phyloP scores from a whole-genome alignment of 306 rosid species.

The Arachis hypogaea region DNA sequence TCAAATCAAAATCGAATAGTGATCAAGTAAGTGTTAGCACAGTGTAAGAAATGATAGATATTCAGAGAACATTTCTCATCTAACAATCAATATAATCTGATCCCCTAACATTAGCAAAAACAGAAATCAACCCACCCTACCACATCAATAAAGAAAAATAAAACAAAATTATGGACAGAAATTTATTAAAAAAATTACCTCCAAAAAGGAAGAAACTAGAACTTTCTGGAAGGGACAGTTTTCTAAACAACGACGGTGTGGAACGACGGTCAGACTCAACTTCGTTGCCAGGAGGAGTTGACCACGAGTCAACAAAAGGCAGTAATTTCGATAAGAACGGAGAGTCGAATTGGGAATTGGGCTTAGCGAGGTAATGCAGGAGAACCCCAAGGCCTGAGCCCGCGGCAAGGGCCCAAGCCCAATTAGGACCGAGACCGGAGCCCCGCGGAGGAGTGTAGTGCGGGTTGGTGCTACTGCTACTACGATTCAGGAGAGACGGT shows the following conservation, averaged over 20 bases:
- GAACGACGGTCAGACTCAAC: conserved; percentile 7
- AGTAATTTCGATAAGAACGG: conserved; percentile 6
- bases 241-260: conserved; percentile 21
- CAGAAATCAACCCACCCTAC: neutral
- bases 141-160: neutral
- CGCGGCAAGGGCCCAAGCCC: conserved; percentile 46
- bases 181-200: conserved; percentile 43
- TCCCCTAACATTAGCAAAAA: neutral
- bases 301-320: conserved; percentile 22
- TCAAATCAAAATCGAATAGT: neutral
- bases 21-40: too few species aligned
- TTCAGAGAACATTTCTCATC: too few species aligned
- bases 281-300: neutral
- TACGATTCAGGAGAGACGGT: conserved; percentile 16
- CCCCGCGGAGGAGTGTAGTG: conserved; percentile 11
- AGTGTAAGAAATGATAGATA: too few species aligned
- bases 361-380: conserved; percentile 49
- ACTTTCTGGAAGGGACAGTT: conserved; percentile 60
- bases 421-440: conserved; percentile 29
- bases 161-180: neutral
- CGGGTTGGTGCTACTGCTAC: conserved; percentile 2
- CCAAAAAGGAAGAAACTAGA: conserved; percentile 48
- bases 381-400: conserved; percentile 61
- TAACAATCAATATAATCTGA: too few species aligned
- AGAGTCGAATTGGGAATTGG: conserved; percentile 24